A percentile compares a stretch with the other conserved stretches of the same genome.
Conservation (phyloP, 139 green algal species). For the Haematococcus sp. region DNA sequence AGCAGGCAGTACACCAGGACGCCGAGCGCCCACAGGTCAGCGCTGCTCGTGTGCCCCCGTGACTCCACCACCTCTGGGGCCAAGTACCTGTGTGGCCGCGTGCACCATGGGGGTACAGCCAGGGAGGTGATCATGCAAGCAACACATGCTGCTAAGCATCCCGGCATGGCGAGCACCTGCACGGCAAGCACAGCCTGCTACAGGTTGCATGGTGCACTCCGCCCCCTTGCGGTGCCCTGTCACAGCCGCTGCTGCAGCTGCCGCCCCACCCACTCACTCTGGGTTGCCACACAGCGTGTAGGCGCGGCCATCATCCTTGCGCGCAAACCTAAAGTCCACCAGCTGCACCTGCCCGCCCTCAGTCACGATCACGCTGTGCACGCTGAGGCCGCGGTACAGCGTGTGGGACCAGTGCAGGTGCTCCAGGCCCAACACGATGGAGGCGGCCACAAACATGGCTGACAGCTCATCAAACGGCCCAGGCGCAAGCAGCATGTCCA, state of each 20-base stretch:
- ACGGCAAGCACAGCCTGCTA: too few species aligned
- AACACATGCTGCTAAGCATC: too few species aligned
- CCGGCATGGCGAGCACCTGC: too few species aligned
- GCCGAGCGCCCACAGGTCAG: conserved; percentile 70
- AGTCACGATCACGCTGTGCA: conserved; percentile 58
- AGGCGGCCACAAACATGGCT: conserved; percentile 51
- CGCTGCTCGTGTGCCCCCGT: conserved; percentile 24
- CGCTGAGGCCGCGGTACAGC: conserved; percentile 51
- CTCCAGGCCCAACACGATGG: conserved; percentile 57
- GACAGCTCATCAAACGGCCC: conserved; percentile 42
- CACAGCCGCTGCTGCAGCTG: neutral
- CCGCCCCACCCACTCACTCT: conserved; percentile 39
- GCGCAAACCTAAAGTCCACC: conserved; percentile 61
- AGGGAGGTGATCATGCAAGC: too few species aligned
- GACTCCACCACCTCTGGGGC: conserved; percentile 25
- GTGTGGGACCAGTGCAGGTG: conserved; percentile 60
- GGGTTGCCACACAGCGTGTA: conserved; percentile 78
- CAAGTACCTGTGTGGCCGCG: conserved; percentile 20
- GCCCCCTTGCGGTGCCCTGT: too few species aligned
- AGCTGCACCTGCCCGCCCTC: conserved; percentile 46
- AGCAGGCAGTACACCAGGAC: conserved; percentile 72
- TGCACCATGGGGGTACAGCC: too few species aligned
- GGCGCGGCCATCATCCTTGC: conserved; percentile 49
- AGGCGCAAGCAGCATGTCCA: conserved; percentile 44
- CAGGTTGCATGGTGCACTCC: too few species aligned